Conservation (phyloP, 345 rosid species). For the Combretum micranthum region DNA sequence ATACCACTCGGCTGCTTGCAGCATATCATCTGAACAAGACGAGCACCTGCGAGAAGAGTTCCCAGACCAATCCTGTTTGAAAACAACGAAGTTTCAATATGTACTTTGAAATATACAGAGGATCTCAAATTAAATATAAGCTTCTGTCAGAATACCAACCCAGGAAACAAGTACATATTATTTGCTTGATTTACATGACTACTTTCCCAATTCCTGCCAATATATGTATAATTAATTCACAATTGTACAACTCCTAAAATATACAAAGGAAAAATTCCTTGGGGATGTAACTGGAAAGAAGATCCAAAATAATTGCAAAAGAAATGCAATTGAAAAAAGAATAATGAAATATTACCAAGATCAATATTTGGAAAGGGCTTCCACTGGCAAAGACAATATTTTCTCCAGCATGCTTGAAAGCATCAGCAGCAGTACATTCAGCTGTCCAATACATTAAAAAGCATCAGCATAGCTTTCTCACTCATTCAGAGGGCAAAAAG, state of each 20-base stretch:
- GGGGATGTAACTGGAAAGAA: slow-evolving; percentile 2
- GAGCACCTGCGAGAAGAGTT: slow-evolving; percentile 80
- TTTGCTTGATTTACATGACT: slow-evolving; percentile 95
- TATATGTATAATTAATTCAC: slow-evolving; percentile 3
- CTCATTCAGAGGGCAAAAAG: not conserved
- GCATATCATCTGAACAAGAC: slow-evolving; percentile 74
- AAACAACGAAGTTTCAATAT: slow-evolving; percentile 3
- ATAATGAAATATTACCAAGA: slow-evolving; percentile 48
- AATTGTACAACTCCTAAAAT: not conserved
- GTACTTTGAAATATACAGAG: slow-evolving; percentile 2
- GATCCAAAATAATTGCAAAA: slow-evolving; percentile 1
- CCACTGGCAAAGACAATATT: slow-evolving; percentile 92
- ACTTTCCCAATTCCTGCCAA: slow-evolving; percentile 74
- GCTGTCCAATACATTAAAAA: slow-evolving; percentile 40
- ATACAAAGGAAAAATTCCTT: not conserved
- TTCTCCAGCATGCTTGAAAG: slow-evolving; percentile 90
- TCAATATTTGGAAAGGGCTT: slow-evolving; percentile 88
- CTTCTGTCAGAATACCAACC: slow-evolving; percentile 37
- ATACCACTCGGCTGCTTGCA: slow-evolving; percentile 93
- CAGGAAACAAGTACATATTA: slow-evolving; percentile 98
- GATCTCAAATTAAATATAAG: not conserved
- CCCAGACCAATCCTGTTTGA: slow-evolving; percentile 82
- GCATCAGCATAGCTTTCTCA: not conserved
- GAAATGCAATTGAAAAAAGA: slow-evolving; percentile 11
- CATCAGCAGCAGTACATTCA: slow-evolving; percentile 93